Evolutionary conservation across 192 early-diverging fungal genomes (phyloP).

Genomic region (Globomyces pollinis-pini): DNA sequence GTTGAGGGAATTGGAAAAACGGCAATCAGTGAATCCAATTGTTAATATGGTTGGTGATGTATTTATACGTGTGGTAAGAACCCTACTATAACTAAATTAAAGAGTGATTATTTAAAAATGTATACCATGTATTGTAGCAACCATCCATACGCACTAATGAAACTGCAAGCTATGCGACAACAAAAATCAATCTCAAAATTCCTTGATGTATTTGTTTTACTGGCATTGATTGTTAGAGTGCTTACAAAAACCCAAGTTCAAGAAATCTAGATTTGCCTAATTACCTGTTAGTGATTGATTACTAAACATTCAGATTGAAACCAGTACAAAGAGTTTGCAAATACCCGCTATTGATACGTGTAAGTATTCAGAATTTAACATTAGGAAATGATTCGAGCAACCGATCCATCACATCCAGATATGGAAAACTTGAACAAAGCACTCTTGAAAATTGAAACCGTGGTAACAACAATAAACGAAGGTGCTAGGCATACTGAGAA

Average conservation of each 20-base stretch:
- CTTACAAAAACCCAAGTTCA: constrained; percentile 18
- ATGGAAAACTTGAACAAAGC: constrained; percentile 30
- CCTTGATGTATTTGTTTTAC: constrained; percentile 27
- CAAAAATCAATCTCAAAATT: constrained; percentile 36
- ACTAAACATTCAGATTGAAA: constrained; percentile 29
- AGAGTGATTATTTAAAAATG: constrained; percentile 53
- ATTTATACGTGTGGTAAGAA: constrained; percentile 38
- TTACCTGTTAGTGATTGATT: constrained; percentile 25
- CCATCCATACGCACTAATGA: constrained; percentile 52
- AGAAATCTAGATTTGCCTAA: constrained; percentile 33
- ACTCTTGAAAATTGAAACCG: constrained; percentile 42
- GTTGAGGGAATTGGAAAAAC: constrained; percentile 24
- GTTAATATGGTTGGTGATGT: constrained; percentile 43
- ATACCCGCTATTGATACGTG: constrained; percentile 49
- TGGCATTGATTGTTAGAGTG: background rate
- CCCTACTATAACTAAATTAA: background rate
- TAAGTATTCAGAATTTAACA: no score
- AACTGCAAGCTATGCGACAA: constrained; percentile 38
- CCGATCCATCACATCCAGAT: constrained; percentile 38
- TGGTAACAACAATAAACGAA: constrained; percentile 51
- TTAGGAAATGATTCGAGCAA: constrained; percentile 43
- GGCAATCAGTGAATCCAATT: constrained; percentile 20
- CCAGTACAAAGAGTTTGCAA: constrained; percentile 54
- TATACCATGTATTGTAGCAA: constrained; percentile 60
- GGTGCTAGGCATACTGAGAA: constrained; percentile 42